phyloP scores from a whole-genome alignment of 352 stramenopile genomes.

The Phytophthora vignae region DNA sequence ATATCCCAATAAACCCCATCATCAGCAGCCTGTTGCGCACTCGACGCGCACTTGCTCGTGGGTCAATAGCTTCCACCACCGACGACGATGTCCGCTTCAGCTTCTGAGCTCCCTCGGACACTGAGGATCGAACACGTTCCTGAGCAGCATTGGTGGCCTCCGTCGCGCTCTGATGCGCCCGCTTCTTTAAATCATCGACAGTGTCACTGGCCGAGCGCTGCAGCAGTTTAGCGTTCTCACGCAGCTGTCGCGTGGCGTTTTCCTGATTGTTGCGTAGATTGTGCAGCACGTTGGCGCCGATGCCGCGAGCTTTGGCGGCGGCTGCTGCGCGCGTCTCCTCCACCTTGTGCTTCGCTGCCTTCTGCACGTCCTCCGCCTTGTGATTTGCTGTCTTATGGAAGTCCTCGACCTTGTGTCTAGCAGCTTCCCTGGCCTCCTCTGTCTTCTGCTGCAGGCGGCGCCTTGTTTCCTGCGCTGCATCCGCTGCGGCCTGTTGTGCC shows the following conservation, averaged over 20 bases:
- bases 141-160: slow-evolving; percentile 41
- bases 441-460: slow-evolving; percentile 20
- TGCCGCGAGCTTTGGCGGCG: slow-evolving; percentile 36
- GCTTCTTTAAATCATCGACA: slow-evolving; percentile 33
- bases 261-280: slow-evolving; percentile 61
- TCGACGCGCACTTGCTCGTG: slow-evolving; percentile 42
- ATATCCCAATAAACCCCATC: slow-evolving; percentile 69
- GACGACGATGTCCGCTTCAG: slow-evolving; percentile 59
- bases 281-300: slow-evolving; percentile 43
- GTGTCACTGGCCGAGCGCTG: slow-evolving; percentile 48
- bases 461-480: slow-evolving; percentile 24
- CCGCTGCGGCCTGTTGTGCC: slow-evolving; percentile 6
- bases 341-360: slow-evolving; percentile 20
- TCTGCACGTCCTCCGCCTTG: slow-evolving; percentile 23
- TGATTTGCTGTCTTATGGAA: slow-evolving; percentile 17
- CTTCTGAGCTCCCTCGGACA: slow-evolving; percentile 53
- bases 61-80: slow-evolving; percentile 63
- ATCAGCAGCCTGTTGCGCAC: slow-evolving; percentile 69
- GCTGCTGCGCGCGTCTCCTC: slow-evolving; percentile 33
- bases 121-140: slow-evolving; percentile 44
- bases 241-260: slow-evolving; percentile 51
- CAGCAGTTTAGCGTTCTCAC: slow-evolving; percentile 46
- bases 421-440: slow-evolving; percentile 18
- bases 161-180: slow-evolving; percentile 34
- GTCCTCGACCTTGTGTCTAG: slow-evolving; percentile 15